Conservation (phyloP, 2,329 filamentous ascomycete species). For the Exophiala spinifera region DNA sequence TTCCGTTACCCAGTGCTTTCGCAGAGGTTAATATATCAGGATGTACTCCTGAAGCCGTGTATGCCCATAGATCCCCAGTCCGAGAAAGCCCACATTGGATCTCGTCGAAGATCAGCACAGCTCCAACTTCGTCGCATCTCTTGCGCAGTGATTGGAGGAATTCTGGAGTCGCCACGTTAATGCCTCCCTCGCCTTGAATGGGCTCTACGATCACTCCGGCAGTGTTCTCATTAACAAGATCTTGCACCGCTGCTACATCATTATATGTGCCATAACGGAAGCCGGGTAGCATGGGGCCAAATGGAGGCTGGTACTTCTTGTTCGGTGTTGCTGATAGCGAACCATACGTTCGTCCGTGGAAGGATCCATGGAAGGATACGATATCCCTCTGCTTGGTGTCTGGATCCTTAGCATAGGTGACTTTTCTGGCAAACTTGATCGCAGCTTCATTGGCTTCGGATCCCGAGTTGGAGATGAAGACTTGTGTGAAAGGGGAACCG, state of each 20-base stretch:
- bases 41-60: slow-evolving; percentile 63
- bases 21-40: slow-evolving; percentile 92
- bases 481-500: slow-evolving; percentile 50
- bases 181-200: slow-evolving; percentile 94
- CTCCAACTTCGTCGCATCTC: slow-evolving; percentile 81
- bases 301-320: slow-evolving; percentile 94
- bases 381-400: slow-evolving; percentile 74
- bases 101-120: slow-evolving; percentile 90
- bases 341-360: slow-evolving; percentile 97
- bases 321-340: slow-evolving; percentile 93
- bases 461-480: slow-evolving; percentile 94
- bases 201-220: slow-evolving; percentile 96
- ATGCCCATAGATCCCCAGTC: slow-evolving; percentile 88
- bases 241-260: slow-evolving; percentile 67
- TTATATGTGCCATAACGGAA: slow-evolving; percentile 87
- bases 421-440: slow-evolving; percentile 93
- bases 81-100: slow-evolving; percentile 92
- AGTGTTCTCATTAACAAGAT: slow-evolving; percentile 76
- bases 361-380: slow-evolving; percentile 86
- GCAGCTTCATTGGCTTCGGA: slow-evolving; percentile 97
- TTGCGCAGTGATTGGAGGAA: slow-evolving; percentile 81
- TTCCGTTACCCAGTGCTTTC: slow-evolving; percentile 94
- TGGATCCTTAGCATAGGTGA: slow-evolving; percentile 71
- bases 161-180: slow-evolving; percentile 76
- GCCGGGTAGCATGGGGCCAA: slow-evolving; percentile 91